These are phyloP conservation scores for Aspergillus aculeatinus DNA, from an alignment of 2,329 filamentous ascomycete species.

Conservation along the genomic window DNA sequence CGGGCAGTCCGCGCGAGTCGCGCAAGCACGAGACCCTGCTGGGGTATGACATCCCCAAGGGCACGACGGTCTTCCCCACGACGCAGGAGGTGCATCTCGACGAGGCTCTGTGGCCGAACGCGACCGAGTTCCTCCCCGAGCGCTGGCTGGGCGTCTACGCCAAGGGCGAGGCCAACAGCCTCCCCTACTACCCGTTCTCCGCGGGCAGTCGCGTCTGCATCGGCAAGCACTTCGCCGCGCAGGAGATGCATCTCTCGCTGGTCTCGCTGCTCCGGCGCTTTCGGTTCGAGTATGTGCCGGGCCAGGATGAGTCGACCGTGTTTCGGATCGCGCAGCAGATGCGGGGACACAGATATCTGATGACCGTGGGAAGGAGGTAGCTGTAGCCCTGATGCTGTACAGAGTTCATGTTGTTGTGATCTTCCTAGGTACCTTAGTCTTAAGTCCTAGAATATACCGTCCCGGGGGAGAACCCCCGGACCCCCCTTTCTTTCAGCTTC, in stretches of 20 bases:
- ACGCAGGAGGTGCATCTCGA: background rate
- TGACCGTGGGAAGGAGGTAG: background rate
- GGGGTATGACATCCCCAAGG: background rate
- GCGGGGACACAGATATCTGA: background rate
- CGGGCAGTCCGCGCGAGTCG: background rate
- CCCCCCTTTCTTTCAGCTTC: background rate
- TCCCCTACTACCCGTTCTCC: slow-evolving; percentile 1
- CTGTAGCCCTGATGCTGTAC: no score
- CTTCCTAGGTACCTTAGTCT: background rate
- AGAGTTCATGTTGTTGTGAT: no score
- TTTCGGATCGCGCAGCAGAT: slow-evolving; percentile 1
- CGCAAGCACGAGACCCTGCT: background rate
- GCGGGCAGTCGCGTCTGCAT: slow-evolving; percentile 2
- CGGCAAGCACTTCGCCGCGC: background rate
- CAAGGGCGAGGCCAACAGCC: background rate
- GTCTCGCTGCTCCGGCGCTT: background rate
- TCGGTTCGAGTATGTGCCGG: background rate
- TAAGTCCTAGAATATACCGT: no score
- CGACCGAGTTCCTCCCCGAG: background rate
- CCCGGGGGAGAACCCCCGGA: no score
- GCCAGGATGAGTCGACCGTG: slow-evolving; percentile 1
- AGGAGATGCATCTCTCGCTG: slow-evolving; percentile 1
- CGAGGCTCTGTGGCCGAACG: background rate
- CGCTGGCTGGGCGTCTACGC: background rate
- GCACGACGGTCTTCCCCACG: slow-evolving; percentile 1